These are phyloP conservation scores for Dalbergia cultrata DNA, from an alignment of 306 rosid genomes.

Conservation along the genomic window DNA sequence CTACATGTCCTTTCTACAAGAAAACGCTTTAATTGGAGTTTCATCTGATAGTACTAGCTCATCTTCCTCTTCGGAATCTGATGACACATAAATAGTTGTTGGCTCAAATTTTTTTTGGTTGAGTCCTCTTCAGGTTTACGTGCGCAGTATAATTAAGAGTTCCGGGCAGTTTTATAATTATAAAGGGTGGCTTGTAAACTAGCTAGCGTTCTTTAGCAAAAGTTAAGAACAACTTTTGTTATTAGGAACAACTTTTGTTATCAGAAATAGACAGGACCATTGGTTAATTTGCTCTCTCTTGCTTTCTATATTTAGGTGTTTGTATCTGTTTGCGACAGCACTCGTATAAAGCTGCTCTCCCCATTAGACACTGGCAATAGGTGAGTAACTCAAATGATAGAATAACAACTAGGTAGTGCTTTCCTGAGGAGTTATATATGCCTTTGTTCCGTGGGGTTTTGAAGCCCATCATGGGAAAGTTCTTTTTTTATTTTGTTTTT, in stretches of 20 bases:
- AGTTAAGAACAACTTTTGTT: not conserved
- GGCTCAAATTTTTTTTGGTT: not conserved
- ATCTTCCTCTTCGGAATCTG: slow-evolving; percentile 62
- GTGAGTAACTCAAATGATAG: too few relatives aligned
- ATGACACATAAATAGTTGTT: slow-evolving; percentile 22
- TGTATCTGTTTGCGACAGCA: not conserved
- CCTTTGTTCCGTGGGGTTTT: too few relatives aligned
- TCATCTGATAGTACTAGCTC: slow-evolving; percentile 56
- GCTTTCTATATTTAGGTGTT: not conserved
- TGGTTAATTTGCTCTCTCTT: not conserved
- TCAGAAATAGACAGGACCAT: not conserved
- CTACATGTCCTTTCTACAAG: slow-evolving; percentile 34
- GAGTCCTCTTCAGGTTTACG: not conserved
- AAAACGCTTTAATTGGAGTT: slow-evolving; percentile 41
- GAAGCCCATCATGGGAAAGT: too few relatives aligned
- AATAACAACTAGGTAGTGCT: too few relatives aligned
- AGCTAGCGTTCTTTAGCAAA: not conserved
- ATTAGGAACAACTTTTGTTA: not conserved
- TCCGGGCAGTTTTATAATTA: not conserved
- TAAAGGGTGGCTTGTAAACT: not conserved
- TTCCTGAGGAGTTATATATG: too few relatives aligned
- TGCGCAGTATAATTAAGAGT: slow-evolving; percentile 4
- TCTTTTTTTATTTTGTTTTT: too few relatives aligned
- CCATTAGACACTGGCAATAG: too few relatives aligned
- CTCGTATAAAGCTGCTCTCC: too few relatives aligned